Evolutionary conservation across 75 land plant genomes (phyloP).

Genomic region (Chamaecyparis obtusa): DNA sequence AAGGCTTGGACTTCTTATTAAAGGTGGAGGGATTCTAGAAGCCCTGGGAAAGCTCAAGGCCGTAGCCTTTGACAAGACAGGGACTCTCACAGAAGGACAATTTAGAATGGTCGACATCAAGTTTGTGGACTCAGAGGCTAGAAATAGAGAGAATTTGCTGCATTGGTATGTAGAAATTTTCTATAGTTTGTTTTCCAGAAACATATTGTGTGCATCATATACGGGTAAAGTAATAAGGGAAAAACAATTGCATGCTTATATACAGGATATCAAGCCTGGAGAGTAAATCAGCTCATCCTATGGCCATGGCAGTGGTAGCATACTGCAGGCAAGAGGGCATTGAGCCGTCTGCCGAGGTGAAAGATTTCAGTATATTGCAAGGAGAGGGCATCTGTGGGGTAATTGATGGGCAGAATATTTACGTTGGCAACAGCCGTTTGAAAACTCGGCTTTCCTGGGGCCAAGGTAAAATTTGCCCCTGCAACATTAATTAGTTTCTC

Average conservation of each 20-base stretch:
- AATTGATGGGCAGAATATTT: conserved; percentile 52
- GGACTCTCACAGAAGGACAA: conserved; percentile 81
- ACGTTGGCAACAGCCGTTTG: conserved; percentile 69
- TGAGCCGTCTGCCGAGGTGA: conserved; percentile 54
- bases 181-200: neutral
- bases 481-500: neutral
- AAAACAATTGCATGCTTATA: neutral
- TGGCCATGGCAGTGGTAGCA: conserved; percentile 78
- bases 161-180: conserved; percentile 57
- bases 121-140: neutral
- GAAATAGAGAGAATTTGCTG: conserved; percentile 33
- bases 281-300: conserved; percentile 90
- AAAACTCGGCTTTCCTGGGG: conserved; percentile 48
- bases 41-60: conserved; percentile 56
- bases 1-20: conserved; percentile 61
- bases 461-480: neutral
- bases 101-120: conserved; percentile 55
- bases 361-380: conserved; percentile 57
- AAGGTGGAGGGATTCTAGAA: conserved; percentile 84
- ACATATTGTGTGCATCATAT: neutral
- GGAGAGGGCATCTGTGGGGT: conserved; percentile 84
- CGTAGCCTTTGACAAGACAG: conserved; percentile 89
- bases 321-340: conserved; percentile 45
- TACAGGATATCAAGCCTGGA: conserved; percentile 57
- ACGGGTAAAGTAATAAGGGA: conserved; percentile 32